These are phyloP conservation scores for Helminthosporium solani DNA, from an alignment of 2,329 filamentous ascomycete species.

Conservation along the genomic window DNA sequence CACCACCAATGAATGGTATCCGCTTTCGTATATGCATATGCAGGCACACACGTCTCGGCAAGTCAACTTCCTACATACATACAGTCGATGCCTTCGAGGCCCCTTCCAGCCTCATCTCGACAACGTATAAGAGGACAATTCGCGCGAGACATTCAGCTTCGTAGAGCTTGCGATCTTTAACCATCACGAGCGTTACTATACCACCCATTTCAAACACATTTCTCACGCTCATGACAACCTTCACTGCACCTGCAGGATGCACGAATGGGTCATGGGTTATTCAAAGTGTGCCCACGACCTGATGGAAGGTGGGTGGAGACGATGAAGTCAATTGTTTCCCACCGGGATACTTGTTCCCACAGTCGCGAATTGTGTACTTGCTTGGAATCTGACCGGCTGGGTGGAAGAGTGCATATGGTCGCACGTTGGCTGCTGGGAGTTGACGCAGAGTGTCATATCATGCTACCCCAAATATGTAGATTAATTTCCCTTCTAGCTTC, in stretches of 20 bases:
- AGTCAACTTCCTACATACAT: too few species aligned
- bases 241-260: constrained; percentile 1
- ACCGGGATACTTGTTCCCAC: not conserved
- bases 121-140: too few species aligned
- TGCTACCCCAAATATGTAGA: constrained; percentile 1
- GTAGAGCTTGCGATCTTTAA: too few species aligned
- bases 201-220: not conserved
- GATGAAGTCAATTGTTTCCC: constrained; percentile 1
- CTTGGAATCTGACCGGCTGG: constrained; percentile 3
- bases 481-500: too few species aligned
- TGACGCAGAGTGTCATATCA: not conserved
- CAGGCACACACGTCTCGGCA: too few species aligned
- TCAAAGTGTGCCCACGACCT: constrained; percentile 1
- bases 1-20: too few species aligned
- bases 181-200: too few species aligned
- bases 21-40: too few species aligned
- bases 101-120: too few species aligned
- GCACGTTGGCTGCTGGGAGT: not conserved
- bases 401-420: constrained; percentile 1
- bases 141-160: too few species aligned
- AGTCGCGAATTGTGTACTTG: constrained; percentile 2
- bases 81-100: too few species aligned
- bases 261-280: not conserved
- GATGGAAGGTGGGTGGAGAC: constrained; percentile 5
- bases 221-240: constrained; percentile 3